Conservation (phyloP, 805 yeast species). For the Suhomyces xylopsoci region DNA sequence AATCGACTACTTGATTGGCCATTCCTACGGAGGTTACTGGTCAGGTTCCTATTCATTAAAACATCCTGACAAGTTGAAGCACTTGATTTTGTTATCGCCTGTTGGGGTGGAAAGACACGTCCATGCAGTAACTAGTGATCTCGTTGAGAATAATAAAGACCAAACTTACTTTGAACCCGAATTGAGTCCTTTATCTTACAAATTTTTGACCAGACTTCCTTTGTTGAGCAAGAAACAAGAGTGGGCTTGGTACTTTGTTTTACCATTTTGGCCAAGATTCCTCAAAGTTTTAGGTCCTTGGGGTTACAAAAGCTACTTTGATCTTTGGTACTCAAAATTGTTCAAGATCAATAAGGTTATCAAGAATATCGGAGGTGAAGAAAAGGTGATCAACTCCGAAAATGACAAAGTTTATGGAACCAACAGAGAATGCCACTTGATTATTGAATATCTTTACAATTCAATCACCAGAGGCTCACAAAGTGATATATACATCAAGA, state of each 20-base stretch:
- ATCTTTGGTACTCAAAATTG: conserved; percentile 40
- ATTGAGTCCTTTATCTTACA: conserved; percentile 42
- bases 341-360: conserved; percentile 39
- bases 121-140: conserved; percentile 51
- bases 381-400: conserved; percentile 16
- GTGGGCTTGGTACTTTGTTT: conserved; percentile 37
- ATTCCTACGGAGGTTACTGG: conserved; percentile 77
- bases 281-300: conserved; percentile 46
- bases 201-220: conserved; percentile 49
- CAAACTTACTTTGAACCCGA: conserved; percentile 27
- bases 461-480: conserved; percentile 37
- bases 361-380: conserved; percentile 28
- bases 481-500: conserved; percentile 43
- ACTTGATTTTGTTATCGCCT: conserved; percentile 65
- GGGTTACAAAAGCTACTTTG: conserved; percentile 35
- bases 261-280: conserved; percentile 46
- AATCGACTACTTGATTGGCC: conserved; percentile 65
- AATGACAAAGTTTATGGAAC: conserved; percentile 39
- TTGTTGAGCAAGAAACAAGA: conserved; percentile 29
- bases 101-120: conserved; percentile 75
- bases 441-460: conserved; percentile 42
- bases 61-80: conserved; percentile 52
- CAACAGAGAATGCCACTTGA: conserved; percentile 31
- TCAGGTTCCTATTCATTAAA: conserved; percentile 60
- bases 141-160: conserved; percentile 5